These are phyloP conservation scores for Mentha longifolia DNA, from an alignment of 257 asterid species.

Conservation along the genomic window DNA sequence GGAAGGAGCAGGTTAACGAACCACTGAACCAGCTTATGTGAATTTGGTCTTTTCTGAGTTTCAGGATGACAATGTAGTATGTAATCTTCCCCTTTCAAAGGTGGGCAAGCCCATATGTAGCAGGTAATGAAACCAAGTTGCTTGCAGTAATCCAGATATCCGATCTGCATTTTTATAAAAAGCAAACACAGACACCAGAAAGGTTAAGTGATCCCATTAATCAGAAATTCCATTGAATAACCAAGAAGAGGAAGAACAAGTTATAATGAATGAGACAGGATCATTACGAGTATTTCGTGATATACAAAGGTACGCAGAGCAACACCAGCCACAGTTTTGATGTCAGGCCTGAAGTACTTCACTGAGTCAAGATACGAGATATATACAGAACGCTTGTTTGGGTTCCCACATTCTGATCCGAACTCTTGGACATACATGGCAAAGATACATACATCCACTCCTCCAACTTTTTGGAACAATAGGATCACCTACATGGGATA, in stretches of 20 bases:
- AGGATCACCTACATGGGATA: slow-evolving; percentile 57
- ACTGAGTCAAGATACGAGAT: slow-evolving; percentile 84
- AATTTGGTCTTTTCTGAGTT: slow-evolving; percentile 64
- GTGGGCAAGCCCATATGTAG: slow-evolving; percentile 90
- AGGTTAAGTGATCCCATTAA: slow-evolving; percentile 13
- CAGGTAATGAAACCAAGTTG: slow-evolving; percentile 65
- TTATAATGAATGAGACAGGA: not conserved
- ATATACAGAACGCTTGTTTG: slow-evolving; percentile 71
- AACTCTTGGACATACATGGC: slow-evolving; percentile 80
- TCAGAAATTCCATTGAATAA: slow-evolving; percentile 4
- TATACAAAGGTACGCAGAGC: slow-evolving; percentile 78
- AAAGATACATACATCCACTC: slow-evolving; percentile 78
- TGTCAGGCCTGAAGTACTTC: slow-evolving; percentile 70
- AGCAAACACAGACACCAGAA: slow-evolving; percentile 19
- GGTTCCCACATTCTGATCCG: slow-evolving; percentile 73
- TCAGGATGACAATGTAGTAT: slow-evolving; percentile 80
- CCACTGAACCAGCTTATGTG: slow-evolving; percentile 69
- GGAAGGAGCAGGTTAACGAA: slow-evolving; percentile 27
- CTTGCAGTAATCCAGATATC: slow-evolving; percentile 87
- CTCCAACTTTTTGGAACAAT: slow-evolving; percentile 74
- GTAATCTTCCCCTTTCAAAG: slow-evolving; percentile 72
- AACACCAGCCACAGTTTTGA: slow-evolving; percentile 56
- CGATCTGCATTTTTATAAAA: slow-evolving; percentile 50
- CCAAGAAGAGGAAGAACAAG: not conserved
- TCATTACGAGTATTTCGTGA: slow-evolving; percentile 71